Evolutionary conservation across 1,284 basidiomycete genomes (phyloP).

Genomic region (Fomitopsis pinicola): DNA sequence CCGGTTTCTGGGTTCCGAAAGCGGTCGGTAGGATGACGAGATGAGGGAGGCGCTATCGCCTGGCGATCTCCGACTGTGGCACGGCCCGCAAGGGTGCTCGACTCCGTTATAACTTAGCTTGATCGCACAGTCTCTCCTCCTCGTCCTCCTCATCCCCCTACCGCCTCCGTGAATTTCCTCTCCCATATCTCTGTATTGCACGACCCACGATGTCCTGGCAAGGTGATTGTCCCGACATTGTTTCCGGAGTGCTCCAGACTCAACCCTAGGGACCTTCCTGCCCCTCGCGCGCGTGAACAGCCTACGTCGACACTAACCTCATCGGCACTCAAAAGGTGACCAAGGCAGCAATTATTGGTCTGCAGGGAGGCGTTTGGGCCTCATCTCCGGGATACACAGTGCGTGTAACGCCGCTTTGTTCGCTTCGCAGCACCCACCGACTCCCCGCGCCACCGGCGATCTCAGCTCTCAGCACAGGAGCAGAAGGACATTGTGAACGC

Average conservation of each 20-base stretch:
- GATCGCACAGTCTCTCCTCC: conserved; percentile 4
- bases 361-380: conserved; percentile 88
- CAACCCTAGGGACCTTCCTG: neutral
- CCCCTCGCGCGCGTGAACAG: conserved; percentile 34
- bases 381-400: conserved; percentile 72
- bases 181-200: neutral
- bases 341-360: conserved; percentile 84
- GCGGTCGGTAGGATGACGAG: neutral
- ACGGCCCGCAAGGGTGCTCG: neutral
- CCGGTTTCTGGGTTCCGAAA: neutral
- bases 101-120: conserved; percentile 9
- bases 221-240: conserved; percentile 17
- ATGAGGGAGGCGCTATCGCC: conserved; percentile 16
- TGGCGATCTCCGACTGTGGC: conserved; percentile 21
- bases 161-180: neutral
- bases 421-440: neutral
- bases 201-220: conserved; percentile 33
- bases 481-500: conserved; percentile 63
- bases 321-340: conserved; percentile 73
- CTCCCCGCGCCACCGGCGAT: neutral
- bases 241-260: neutral
- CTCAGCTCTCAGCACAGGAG: conserved; percentile 66
- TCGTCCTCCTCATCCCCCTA: conserved; percentile 1
- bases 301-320: conserved; percentile 86
- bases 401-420: conserved; percentile 23